Conservation (phyloP, 352 stramenopile genomes). For the Discostella stelligera region DNA sequence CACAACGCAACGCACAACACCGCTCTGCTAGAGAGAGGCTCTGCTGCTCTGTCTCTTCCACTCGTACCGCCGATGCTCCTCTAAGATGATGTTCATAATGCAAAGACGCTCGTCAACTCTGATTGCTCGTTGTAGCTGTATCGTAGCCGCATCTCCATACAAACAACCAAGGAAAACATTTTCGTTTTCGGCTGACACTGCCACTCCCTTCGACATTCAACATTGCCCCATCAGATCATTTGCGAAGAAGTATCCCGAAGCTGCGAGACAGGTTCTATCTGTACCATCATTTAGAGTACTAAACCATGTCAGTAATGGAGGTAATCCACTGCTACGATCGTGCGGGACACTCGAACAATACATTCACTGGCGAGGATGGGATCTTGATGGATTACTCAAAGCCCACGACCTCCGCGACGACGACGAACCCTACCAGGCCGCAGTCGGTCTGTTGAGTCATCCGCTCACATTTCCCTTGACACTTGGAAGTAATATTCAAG, state of each 20-base stretch:
- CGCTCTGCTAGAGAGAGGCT: too few relatives aligned
- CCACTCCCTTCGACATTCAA: slow-evolving; percentile 3
- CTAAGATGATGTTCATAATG: too few relatives aligned
- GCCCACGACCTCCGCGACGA: slow-evolving; percentile 6
- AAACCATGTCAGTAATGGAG: background rate
- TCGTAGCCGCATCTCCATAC: background rate
- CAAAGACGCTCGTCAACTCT: too few relatives aligned
- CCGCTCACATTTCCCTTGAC: slow-evolving; percentile 71
- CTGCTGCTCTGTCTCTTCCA: too few relatives aligned
- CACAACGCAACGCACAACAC: too few relatives aligned
- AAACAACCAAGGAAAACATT: background rate
- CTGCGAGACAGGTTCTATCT: slow-evolving; percentile 14
- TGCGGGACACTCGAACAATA: slow-evolving; percentile 25
- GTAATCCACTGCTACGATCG: background rate
- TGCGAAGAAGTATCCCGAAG: slow-evolving; percentile 23
- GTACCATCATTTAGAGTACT: slow-evolving; percentile 11
- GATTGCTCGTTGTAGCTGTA: too few relatives aligned
- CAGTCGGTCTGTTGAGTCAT: slow-evolving; percentile 55
- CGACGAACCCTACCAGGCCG: background rate
- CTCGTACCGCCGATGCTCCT: too few relatives aligned
- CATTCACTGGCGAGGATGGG: slow-evolving; percentile 33
- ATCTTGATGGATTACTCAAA: slow-evolving; percentile 12
- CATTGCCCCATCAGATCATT: slow-evolving; percentile 26
- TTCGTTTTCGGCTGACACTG: background rate
- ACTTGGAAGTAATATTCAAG: slow-evolving; percentile 32